Conservation (phyloP, 345 rosid species). For the Citrus unshiu region DNA sequence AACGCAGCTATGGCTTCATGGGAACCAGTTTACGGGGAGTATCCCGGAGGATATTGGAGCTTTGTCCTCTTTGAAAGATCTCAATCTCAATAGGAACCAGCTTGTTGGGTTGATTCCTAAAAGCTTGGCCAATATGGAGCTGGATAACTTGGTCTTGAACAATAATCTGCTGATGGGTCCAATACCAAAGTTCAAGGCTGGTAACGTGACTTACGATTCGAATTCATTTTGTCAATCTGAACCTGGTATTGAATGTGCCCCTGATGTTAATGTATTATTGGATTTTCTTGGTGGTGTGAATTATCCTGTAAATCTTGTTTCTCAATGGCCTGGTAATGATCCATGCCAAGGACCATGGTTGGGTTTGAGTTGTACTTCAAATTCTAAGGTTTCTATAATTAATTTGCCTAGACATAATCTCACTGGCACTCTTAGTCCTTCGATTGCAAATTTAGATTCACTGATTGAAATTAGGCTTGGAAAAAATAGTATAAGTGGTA, state of each 20-base stretch:
- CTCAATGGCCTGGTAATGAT: slow-evolving; percentile 49
- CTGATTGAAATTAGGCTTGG: slow-evolving; percentile 37
- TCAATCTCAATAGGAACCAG: slow-evolving; percentile 40
- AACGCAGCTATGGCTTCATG: slow-evolving; percentile 52
- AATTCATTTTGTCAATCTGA: slow-evolving; percentile 38
- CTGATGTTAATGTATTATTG: slow-evolving; percentile 34
- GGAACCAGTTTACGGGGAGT: slow-evolving; percentile 40
- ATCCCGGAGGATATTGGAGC: slow-evolving; percentile 43
- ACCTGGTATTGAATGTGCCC: slow-evolving; percentile 43
- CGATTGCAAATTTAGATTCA: slow-evolving; percentile 35
- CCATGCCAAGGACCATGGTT: slow-evolving; percentile 45
- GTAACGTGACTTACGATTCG: slow-evolving; percentile 36
- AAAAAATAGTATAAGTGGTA: slow-evolving; percentile 32
- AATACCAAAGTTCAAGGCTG: slow-evolving; percentile 39
- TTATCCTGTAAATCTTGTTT: slow-evolving; percentile 35
- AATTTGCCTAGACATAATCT: slow-evolving; percentile 43
- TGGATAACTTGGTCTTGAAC: slow-evolving; percentile 38
- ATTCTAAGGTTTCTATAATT: slow-evolving; percentile 30
- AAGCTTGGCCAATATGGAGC: slow-evolving; percentile 40
- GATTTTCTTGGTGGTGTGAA: slow-evolving; percentile 33
- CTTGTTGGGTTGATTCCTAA: slow-evolving; percentile 46
- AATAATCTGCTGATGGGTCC: slow-evolving; percentile 46
- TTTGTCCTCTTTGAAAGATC: slow-evolving; percentile 33
- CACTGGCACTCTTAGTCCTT: slow-evolving; percentile 42
- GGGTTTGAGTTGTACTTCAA: slow-evolving; percentile 36